phyloP scores from a whole-genome alignment of 2,329 filamentous ascomycete species.

The Stagonosporopsis cucurbitacearum region DNA sequence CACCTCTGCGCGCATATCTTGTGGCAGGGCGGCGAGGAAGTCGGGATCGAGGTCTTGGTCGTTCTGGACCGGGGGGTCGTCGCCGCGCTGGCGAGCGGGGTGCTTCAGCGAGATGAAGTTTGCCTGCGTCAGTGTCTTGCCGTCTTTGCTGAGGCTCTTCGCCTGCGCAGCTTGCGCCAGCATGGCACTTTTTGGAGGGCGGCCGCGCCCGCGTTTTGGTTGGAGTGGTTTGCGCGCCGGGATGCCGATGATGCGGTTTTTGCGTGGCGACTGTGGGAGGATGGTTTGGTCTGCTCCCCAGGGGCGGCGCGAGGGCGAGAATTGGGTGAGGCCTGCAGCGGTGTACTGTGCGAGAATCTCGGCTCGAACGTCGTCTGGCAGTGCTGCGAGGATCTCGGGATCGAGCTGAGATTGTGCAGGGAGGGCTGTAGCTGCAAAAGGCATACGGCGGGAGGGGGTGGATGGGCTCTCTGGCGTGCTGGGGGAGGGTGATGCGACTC shows the following conservation, averaged over 20 bases:
- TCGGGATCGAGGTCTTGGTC: conserved; percentile 54
- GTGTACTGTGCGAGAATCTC: conserved; percentile 80
- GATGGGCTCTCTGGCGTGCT: conserved; percentile 3
- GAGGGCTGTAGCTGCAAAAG: conserved; percentile 50
- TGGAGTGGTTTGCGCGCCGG: conserved; percentile 62
- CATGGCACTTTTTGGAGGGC: conserved; percentile 48
- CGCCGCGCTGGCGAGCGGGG: conserved; percentile 17
- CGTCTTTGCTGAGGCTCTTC: conserved; percentile 48
- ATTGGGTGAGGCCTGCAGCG: conserved; percentile 27
- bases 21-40: conserved; percentile 82
- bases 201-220: conserved; percentile 70
- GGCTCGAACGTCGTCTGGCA: conserved; percentile 84
- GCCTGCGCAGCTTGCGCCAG: conserved; percentile 58
- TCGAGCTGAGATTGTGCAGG: conserved; percentile 80
- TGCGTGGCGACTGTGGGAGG: conserved; percentile 55
- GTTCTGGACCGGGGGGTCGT: neutral
- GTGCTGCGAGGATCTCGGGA: conserved; percentile 78
- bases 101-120: conserved; percentile 65
- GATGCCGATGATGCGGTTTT: conserved; percentile 60
- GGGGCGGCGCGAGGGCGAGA: conserved; percentile 37
- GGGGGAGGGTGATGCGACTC: neutral
- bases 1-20: conserved; percentile 71
- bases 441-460: conserved; percentile 26
- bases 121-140: conserved; percentile 68
- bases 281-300: conserved; percentile 47